Percentiles rank a stretch among this genome's conserved stretches.
Evolutionary conservation across 1,284 basidiomycete species (phyloP).

Genomic region (Thelephora terrestris): DNA sequence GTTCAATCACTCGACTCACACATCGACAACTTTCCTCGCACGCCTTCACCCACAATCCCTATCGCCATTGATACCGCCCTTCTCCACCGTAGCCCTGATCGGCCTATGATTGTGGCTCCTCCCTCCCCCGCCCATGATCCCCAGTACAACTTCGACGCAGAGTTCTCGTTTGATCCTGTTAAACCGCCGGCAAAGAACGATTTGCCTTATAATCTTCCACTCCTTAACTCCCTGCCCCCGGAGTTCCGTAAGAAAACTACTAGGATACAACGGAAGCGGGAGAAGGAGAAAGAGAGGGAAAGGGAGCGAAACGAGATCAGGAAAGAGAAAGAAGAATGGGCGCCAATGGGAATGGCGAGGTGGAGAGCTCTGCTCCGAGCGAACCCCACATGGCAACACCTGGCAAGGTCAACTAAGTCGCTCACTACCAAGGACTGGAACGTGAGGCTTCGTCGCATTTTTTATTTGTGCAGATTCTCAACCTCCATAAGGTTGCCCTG

Average conservation of each 20-base stretch:
- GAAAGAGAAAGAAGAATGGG: conserved; percentile 58
- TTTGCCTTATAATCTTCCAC: conserved; percentile 48
- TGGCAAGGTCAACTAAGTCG: conserved; percentile 63
- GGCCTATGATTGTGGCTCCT: conserved; percentile 6
- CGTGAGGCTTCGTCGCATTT: conserved; percentile 32
- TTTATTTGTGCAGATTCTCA: conserved; percentile 3
- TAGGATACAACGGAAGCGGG: conserved; percentile 47
- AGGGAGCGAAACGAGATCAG: conserved; percentile 30
- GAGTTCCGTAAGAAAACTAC: conserved; percentile 56
- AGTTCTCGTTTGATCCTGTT: background rate
- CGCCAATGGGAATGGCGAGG: conserved; percentile 55
- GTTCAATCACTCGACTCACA: conserved; percentile 7
- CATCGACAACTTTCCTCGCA: background rate
- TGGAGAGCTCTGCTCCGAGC: conserved; percentile 63
- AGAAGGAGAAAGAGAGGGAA: conserved; percentile 33
- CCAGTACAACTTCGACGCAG: conserved; percentile 12
- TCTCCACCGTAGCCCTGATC: background rate
- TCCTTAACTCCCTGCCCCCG: conserved; percentile 47
- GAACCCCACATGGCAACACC: conserved; percentile 63
- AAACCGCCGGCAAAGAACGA: conserved; percentile 12
- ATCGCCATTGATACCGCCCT: conserved; percentile 2
- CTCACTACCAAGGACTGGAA: conserved; percentile 71
- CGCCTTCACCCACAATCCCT: conserved; percentile 4
- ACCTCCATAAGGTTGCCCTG: conserved; percentile 50
- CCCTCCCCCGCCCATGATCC: conserved; percentile 9